Conservation (phyloP, 1,284 basidiomycete species). For the Phellopilus nigrolimitatus region DNA sequence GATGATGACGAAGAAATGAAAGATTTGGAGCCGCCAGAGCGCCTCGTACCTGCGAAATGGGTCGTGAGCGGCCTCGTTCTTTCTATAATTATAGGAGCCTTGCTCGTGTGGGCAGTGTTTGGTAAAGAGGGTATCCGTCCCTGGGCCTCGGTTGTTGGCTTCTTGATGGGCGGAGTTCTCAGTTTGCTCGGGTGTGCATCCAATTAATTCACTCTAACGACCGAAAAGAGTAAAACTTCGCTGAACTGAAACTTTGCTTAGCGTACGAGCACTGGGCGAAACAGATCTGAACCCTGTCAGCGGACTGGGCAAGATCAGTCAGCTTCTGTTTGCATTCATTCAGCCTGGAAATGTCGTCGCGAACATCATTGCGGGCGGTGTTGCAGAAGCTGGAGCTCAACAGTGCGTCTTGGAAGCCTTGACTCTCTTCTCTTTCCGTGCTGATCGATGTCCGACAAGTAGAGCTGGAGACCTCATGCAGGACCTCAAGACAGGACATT, state of each 20-base stretch:
- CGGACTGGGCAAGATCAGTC: slow-evolving; percentile 92
- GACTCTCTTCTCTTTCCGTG: slow-evolving; percentile 4
- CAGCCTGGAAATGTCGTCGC: slow-evolving; percentile 94
- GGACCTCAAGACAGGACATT: slow-evolving; percentile 93
- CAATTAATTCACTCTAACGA: slow-evolving; percentile 8
- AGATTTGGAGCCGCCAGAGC: slow-evolving; percentile 75
- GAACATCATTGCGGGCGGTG: slow-evolving; percentile 94
- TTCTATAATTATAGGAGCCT: slow-evolving; percentile 68
- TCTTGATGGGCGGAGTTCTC: slow-evolving; percentile 77
- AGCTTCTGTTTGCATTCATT: slow-evolving; percentile 89
- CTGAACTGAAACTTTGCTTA: slow-evolving; percentile 28
- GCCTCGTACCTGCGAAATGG: slow-evolving; percentile 80
- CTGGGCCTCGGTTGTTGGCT: slow-evolving; percentile 88
- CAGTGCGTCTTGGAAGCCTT: slow-evolving; percentile 52
- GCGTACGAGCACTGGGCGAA: slow-evolving; percentile 87
- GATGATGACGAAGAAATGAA: slow-evolving; percentile 39
- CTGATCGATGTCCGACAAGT: slow-evolving; percentile 3
- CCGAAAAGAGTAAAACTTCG: background rate
- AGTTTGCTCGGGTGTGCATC: slow-evolving; percentile 77
- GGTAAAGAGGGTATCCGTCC: slow-evolving; percentile 87
- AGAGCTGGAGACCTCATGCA: slow-evolving; percentile 98
- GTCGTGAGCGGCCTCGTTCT: slow-evolving; percentile 62
- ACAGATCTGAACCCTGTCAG: slow-evolving; percentile 94
- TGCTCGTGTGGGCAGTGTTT: slow-evolving; percentile 84
- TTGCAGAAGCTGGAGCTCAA: slow-evolving; percentile 93